phyloP scores from a whole-genome alignment of 805 yeast genomes.

The Pichia occidentalis region DNA sequence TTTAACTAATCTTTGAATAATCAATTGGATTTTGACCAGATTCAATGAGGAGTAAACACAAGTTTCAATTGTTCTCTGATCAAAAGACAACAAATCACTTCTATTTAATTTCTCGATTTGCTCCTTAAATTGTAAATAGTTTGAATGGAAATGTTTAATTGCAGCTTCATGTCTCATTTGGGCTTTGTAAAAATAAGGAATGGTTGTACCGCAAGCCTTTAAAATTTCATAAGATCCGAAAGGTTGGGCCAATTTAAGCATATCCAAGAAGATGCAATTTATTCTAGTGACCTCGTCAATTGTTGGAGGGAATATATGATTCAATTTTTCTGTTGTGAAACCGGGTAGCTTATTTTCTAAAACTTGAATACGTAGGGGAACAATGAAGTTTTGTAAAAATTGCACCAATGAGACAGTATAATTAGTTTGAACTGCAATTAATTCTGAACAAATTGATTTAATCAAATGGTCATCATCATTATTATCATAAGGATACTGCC shows the following conservation, averaged over 20 bases:
- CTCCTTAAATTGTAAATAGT: slow-evolving; percentile 36
- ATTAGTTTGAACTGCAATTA: slow-evolving; percentile 65
- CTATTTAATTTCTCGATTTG: slow-evolving; percentile 30
- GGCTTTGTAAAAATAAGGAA: slow-evolving; percentile 90
- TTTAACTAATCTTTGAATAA: slow-evolving; percentile 54
- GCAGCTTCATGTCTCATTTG: slow-evolving; percentile 94
- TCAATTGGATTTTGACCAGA: slow-evolving; percentile 60
- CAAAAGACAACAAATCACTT: slow-evolving; percentile 29
- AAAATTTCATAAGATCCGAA: slow-evolving; percentile 72
- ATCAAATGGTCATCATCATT: slow-evolving; percentile 31
- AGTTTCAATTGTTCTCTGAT: slow-evolving; percentile 49
- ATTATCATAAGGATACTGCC: too few species aligned
- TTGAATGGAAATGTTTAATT: slow-evolving; percentile 52
- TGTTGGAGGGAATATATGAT: slow-evolving; percentile 86
- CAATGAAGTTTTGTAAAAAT: slow-evolving; percentile 68
- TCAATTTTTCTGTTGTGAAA: slow-evolving; percentile 58
- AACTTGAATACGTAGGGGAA: slow-evolving; percentile 70
- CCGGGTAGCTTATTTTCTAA: slow-evolving; percentile 47
- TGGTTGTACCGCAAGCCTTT: slow-evolving; percentile 71
- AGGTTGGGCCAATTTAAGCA: slow-evolving; percentile 58
- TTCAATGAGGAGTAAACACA: slow-evolving; percentile 67
- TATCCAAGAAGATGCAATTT: slow-evolving; percentile 76
- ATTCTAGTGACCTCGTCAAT: slow-evolving; percentile 89
- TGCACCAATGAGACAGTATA: slow-evolving; percentile 66
- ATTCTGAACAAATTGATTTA: slow-evolving; percentile 55